Evolutionary conservation across 352 stramenopile genomes (phyloP).

Genomic region (Pythium coloratum): DNA sequence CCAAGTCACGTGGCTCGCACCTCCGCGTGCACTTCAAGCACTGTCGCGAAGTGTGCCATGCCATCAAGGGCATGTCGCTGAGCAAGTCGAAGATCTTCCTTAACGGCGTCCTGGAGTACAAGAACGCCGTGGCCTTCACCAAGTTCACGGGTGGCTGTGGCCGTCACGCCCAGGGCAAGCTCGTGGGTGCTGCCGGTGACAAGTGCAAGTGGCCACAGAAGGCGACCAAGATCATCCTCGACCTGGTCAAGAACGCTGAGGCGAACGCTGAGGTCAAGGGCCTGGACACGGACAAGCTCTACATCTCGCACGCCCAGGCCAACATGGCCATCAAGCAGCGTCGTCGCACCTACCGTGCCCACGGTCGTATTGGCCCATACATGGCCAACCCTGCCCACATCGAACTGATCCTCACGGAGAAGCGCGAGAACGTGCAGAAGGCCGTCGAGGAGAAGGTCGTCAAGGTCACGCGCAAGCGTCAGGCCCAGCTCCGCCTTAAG

Average conservation of each 20-base stretch:
- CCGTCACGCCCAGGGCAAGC: constrained; percentile 97
- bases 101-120: constrained; percentile 96
- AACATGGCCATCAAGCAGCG: constrained; percentile 98
- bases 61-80: constrained; percentile 98
- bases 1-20: constrained; percentile 96
- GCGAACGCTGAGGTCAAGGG: constrained; percentile 99
- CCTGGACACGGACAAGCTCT: constrained; percentile 95
- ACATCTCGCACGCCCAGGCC: constrained; percentile 97
- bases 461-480: constrained; percentile 88
- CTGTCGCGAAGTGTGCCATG: constrained; percentile 97
- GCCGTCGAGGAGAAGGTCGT: constrained; percentile 88
- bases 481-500: constrained; percentile 88
- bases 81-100: constrained; percentile 96
- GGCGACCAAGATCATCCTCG: constrained; percentile 97
- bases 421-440: constrained; percentile 93
- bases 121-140: constrained; percentile 98
- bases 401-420: constrained; percentile 98
- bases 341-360: constrained; percentile 98
- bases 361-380: constrained; percentile 98
- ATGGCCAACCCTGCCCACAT: constrained; percentile 99
- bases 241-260: constrained; percentile 98
- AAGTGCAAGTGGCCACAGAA: constrained; percentile 99
- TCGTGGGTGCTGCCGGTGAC: constrained; percentile 92
- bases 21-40: constrained; percentile 99
- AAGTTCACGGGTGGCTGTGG: constrained; percentile 98